Evolutionary conservation across 345 rosid genomes (phyloP).

Genomic region (Gossypium arboreum): DNA sequence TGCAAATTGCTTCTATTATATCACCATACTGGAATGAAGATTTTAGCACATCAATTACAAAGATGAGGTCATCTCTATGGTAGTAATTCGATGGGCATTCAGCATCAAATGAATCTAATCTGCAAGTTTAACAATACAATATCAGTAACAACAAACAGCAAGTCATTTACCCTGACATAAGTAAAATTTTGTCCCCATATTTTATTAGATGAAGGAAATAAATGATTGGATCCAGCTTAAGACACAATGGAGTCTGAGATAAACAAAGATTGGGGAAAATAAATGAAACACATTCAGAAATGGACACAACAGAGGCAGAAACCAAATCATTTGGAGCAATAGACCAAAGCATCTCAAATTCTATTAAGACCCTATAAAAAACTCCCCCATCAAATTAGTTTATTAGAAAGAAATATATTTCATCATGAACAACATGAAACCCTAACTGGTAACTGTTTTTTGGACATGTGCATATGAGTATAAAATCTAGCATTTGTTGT

Average conservation of each 20-base stretch:
- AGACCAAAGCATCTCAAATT: neutral
- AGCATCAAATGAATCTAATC: slow-evolving; percentile 59
- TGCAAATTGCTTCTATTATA: slow-evolving; percentile 57
- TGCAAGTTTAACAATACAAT: slow-evolving; percentile 40
- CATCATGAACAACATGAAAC: neutral
- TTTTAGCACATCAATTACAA: slow-evolving; percentile 59
- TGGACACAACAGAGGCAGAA: neutral
- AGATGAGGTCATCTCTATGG: slow-evolving; percentile 52
- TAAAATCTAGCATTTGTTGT: neutral
- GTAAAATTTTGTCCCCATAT: neutral
- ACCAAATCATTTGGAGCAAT: neutral
- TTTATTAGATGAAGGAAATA: neutral
- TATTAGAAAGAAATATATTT: neutral
- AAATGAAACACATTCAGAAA: neutral
- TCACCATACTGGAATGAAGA: slow-evolving; percentile 44
- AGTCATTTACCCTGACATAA: neutral
- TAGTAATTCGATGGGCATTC: slow-evolving; percentile 56
- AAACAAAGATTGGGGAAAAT: neutral
- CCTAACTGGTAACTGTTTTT: neutral
- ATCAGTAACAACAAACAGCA: slow-evolving; percentile 10
- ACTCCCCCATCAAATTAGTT: neutral
- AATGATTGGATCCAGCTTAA: neutral
- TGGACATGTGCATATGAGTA: neutral
- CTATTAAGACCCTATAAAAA: neutral
- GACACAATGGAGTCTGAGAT: neutral